Conservation (phyloP, 2,329 filamentous ascomycete genomes). For the Amylocarpus encephaloides region DNA sequence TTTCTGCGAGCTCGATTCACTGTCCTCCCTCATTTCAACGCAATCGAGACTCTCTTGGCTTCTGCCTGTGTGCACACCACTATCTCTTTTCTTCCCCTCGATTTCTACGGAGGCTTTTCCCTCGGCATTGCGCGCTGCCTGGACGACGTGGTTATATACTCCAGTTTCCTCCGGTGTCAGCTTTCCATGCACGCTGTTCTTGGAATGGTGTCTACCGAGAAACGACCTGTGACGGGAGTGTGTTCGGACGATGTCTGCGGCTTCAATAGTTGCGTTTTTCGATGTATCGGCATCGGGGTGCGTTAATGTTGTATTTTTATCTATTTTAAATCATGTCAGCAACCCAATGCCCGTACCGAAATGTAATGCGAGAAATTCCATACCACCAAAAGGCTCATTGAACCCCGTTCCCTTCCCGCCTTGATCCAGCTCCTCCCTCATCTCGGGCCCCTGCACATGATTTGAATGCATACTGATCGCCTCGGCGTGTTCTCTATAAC, state of each 20-base stretch:
- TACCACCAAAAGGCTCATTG: conserved; percentile 26
- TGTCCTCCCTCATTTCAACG: background rate
- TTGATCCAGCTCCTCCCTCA: conserved; percentile 1
- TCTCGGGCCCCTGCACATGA: conserved; percentile 16
- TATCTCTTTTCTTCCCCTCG: background rate
- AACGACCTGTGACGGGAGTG: conserved; percentile 19
- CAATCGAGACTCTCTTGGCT: background rate
- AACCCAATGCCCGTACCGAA: background rate
- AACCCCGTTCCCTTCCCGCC: conserved; percentile 33
- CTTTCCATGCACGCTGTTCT: conserved; percentile 1
- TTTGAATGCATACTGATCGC: conserved; percentile 13
- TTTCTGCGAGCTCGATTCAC: background rate
- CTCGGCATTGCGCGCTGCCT: conserved; percentile 19
- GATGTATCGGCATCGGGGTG: conserved; percentile 56
- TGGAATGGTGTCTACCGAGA: conserved; percentile 12
- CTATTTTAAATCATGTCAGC: conserved; percentile 16
- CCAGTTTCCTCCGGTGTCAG: conserved; percentile 4
- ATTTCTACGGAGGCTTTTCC: conserved; percentile 3
- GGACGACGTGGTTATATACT: conserved; percentile 22
- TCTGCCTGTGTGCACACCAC: background rate
- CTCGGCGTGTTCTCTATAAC: conserved; percentile 4
- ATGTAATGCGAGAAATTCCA: conserved; percentile 9
- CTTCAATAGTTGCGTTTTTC: conserved; percentile 49
- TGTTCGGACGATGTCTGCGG: conserved; percentile 44
- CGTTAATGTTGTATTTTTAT: conserved; percentile 53